Evolutionary conservation across 2,329 filamentous ascomycete genomes (phyloP).

Genomic region (Paramyrothecium sp.): DNA sequence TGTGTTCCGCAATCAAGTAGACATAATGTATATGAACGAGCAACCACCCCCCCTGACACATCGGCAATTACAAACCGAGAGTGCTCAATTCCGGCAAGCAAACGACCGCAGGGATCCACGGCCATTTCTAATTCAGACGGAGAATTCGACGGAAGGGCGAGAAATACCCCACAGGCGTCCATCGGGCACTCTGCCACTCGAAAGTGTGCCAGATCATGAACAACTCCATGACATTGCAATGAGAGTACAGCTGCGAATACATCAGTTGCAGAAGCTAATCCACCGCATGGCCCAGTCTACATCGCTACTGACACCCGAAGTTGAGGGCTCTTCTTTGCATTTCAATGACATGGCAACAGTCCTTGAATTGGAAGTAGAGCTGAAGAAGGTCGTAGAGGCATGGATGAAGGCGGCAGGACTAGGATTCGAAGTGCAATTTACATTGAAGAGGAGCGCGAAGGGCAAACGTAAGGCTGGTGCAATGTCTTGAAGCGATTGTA

Average conservation of each 20-base stretch:
- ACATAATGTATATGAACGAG: neutral
- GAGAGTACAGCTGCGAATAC: neutral
- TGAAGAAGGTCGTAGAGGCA: neutral
- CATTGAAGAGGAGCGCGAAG: neutral
- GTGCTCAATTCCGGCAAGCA: neutral
- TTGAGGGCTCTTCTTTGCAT: neutral
- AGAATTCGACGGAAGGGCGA: neutral
- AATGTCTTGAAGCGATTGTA: too few relatives aligned
- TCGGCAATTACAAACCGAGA: neutral
- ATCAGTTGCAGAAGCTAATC: neutral
- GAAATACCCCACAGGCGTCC: neutral
- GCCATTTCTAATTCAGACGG: neutral
- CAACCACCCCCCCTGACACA: neutral
- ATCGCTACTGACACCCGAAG: neutral
- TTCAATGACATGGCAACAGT: neutral
- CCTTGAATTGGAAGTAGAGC: neutral
- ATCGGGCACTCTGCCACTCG: neutral
- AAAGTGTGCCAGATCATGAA: neutral
- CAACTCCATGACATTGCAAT: neutral
- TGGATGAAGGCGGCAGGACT: neutral
- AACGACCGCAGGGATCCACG: neutral
- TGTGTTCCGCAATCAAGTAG: neutral
- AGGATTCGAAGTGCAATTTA: neutral
- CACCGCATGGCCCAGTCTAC: neutral
- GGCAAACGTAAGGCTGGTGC: neutral